phyloP scores from a whole-genome alignment of 2,329 filamentous ascomycete genomes.

The Colletotrichum viniferum region DNA sequence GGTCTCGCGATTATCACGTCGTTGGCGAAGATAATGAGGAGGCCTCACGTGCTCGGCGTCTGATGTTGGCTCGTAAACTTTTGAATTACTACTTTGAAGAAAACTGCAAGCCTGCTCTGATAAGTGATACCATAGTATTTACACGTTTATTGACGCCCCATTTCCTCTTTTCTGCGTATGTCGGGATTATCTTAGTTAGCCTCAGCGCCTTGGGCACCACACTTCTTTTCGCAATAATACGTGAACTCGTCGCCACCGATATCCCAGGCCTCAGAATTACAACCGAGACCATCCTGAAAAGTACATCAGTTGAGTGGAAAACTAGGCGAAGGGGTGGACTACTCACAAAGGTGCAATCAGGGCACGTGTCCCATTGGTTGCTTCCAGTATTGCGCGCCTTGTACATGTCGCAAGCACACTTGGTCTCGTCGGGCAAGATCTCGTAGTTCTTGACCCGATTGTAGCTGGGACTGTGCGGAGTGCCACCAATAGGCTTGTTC shows the following conservation, averaged over 20 bases:
- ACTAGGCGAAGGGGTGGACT: fast-evolving
- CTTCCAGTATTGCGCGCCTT: slow-evolving; percentile 21
- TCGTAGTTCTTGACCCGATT: slow-evolving; percentile 14
- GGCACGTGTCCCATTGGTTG: slow-evolving; percentile 24
- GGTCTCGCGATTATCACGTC: not conserved
- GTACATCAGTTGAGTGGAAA: fast-evolving
- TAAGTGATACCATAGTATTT: not conserved
- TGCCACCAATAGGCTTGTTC: not conserved
- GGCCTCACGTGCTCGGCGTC: not conserved
- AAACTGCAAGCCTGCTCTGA: not conserved
- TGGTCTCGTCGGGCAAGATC: slow-evolving; percentile 13
- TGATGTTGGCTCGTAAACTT: not conserved
- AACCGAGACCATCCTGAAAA: not conserved
- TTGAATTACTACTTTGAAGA: not conserved
- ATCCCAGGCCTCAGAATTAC: slow-evolving; percentile 13
- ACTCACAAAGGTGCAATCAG: slow-evolving; percentile 18
- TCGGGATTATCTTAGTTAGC: not conserved
- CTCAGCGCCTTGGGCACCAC: slow-evolving; percentile 13
- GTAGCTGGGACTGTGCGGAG: slow-evolving; percentile 4
- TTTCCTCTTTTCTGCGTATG: fast-evolving
- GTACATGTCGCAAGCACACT: slow-evolving; percentile 22
- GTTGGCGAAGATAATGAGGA: not conserved
- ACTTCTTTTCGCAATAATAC: slow-evolving; percentile 23
- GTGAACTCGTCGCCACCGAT: slow-evolving; percentile 21
- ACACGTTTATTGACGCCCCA: not conserved